Base-by-base conservation (phyloP, 805 yeast species). In the Saccharomyces jurei region DNA sequence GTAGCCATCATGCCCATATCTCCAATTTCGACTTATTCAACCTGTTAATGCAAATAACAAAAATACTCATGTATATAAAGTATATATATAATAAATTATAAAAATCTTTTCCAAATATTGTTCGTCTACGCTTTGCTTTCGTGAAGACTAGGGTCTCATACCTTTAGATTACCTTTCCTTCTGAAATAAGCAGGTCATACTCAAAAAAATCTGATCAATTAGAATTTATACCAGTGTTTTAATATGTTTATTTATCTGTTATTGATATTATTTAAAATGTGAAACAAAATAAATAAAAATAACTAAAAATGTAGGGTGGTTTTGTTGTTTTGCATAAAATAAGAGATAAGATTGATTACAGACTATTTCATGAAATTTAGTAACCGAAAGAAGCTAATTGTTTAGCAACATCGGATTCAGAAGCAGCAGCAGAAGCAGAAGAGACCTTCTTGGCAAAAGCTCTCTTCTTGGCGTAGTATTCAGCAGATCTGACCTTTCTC, bases 401-500 rank as follows among this genome's bases (percentile, higher is more conserved):
- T 81, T 89, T 80, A 71, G 96, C 84, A 74, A 83, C 96, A 72
- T 89, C 94, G 69, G 96, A 80, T 74, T 84, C 89, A 75, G 94
- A 92, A 77, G 87, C 85, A 65, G 94, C 75, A 72, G 89, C 85
- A 75, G 81, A 79, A 73, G 96, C 97, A 74, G 91, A 83, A 66
- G 81, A 79, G 70, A 87, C 80, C 86, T 92, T 92, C 87, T 89
- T 89, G 77, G 86, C 80, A 74, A 89, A 87, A 77, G 98, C 96
- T 77, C 81, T 83, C 96, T 92, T 94, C 87, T 89, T 90, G 72
- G 96, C 95, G 86, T 90, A 89, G 89, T 89, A 94, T 80, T 96
- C 99, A 74, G 96, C 96, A 71, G 96, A 85, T 84, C 87, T 90
- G 77, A 91, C 95, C 87, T 89, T 91, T 83, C 99, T 88, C 91